Evolutionary conservation across 2,329 filamentous ascomycete species (phyloP).

Genomic region (Stylonectria norvegica): DNA sequence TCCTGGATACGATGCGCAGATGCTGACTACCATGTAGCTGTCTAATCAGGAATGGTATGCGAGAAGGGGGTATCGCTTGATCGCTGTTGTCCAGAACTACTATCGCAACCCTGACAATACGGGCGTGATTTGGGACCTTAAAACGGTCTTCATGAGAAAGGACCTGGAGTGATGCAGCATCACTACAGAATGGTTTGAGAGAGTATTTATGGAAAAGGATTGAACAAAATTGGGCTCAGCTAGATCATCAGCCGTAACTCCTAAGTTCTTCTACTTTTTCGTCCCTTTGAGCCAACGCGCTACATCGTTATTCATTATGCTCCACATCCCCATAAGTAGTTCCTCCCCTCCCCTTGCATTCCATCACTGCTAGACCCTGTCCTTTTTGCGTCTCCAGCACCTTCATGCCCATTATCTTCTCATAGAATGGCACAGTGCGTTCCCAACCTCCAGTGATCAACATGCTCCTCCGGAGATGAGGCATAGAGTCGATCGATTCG

Average conservation of each 20-base stretch:
- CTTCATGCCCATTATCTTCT: conserved; percentile 30
- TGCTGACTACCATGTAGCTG: conserved; percentile 10
- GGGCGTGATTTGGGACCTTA: neutral
- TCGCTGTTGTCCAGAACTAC: conserved; percentile 17
- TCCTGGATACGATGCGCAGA: rapidly evolving
- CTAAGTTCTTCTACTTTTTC: no score
- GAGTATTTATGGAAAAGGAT: no score
- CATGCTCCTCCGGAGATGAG: conserved; percentile 52
- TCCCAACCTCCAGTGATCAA: conserved; percentile 42
- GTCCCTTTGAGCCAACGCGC: no score
- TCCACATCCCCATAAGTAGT: conserved; percentile 11
- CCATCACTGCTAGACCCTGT: conserved; percentile 27
- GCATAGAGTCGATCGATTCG: conserved; percentile 50
- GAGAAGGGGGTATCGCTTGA: conserved; percentile 24
- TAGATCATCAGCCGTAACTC: no score
- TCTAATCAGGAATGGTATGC: conserved; percentile 31
- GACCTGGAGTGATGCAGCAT: no score
- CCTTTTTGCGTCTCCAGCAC: conserved; percentile 21
- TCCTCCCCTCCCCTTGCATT: conserved; percentile 20
- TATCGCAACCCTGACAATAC: conserved; percentile 6
- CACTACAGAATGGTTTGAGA: no score
- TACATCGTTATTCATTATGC: no score
- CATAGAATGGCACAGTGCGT: conserved; percentile 33
- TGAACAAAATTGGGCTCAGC: no score
- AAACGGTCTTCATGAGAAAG: conserved; percentile 2